These are phyloP conservation scores for Ceratobasidium sp. DNA, from an alignment of 1,284 basidiomycete species.

Conservation along the genomic window DNA sequence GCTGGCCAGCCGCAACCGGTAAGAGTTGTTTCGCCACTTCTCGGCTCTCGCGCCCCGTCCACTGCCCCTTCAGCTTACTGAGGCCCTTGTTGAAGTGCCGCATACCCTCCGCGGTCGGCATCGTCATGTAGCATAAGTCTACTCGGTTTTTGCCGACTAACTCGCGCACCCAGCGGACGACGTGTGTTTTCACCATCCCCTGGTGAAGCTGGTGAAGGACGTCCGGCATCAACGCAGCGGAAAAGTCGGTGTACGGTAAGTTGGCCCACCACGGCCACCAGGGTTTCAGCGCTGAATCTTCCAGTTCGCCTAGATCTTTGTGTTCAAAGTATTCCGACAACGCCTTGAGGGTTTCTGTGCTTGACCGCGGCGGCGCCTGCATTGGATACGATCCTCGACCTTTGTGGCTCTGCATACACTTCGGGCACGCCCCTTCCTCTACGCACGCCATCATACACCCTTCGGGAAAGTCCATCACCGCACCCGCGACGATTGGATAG, in stretches of 20 bases:
- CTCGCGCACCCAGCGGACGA: slow-evolving; percentile 49
- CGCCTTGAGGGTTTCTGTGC: background rate
- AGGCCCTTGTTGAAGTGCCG: slow-evolving; percentile 44
- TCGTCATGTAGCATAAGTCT: slow-evolving; percentile 42
- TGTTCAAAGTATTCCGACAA: background rate
- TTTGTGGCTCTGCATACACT: background rate
- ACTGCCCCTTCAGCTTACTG: slow-evolving; percentile 51
- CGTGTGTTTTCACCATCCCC: slow-evolving; percentile 54
- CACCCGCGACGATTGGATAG: slow-evolving; percentile 48
- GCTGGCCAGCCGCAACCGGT: slow-evolving; percentile 10
- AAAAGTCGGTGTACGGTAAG: slow-evolving; percentile 53
- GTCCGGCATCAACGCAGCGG: slow-evolving; percentile 53
- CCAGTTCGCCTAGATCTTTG: background rate
- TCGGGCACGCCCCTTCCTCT: slow-evolving; percentile 23
- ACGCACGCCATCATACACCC: slow-evolving; percentile 49
- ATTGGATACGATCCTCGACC: slow-evolving; percentile 11
- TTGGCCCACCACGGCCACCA: slow-evolving; percentile 53
- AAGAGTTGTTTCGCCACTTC: slow-evolving; percentile 54
- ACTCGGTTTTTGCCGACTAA: slow-evolving; percentile 30
- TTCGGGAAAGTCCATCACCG: slow-evolving; percentile 52
- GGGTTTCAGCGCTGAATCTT: background rate
- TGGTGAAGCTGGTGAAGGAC: slow-evolving; percentile 57
- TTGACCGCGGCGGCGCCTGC: background rate
- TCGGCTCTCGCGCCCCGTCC: slow-evolving; percentile 55
- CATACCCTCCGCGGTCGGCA: slow-evolving; percentile 21